Evolutionary conservation across 2,329 filamentous ascomycete species (phyloP), one percentile per base, ranked within the genome.

Genomic region (Talaromyces sp.): DNA sequence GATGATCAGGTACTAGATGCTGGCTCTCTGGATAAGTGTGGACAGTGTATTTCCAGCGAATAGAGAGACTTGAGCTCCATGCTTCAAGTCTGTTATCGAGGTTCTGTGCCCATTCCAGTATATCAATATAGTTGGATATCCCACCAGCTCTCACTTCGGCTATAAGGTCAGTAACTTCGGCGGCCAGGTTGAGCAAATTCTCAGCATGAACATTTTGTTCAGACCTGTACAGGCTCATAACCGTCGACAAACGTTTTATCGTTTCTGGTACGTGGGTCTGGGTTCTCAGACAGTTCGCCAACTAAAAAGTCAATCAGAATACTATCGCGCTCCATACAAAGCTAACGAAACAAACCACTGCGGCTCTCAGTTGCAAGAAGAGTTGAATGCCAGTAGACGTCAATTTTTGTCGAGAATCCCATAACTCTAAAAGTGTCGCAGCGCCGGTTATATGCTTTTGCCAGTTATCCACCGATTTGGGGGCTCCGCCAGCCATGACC

Each of bases 391-490:
- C 53, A 55, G 53, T 38, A 32, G 41, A 13, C 17, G 29, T 55
- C 10, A 10, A 21, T 7, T 35, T 8, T 24, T 24, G 29, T 14
- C 24, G 32, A 19, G 53, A 55, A 24, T 38, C 32, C 53, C 53
- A 55, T 41, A 38, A 11, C 21, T 41, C n/a, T n/a, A 55, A 35
- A 17, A 55, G 19, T n/a, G 31, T 35, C 2, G 53, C 31, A 14
- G 53, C 53, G 24, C 53, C 53, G 21, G 9, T 26, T 21, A 55
- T 55, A 26, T 55, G 53, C 53, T 21, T 55, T 35, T 55, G 53
- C 53, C 53, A 55, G 53, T 55, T 55, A 21, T 55, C 53, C 17
- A 55, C 31, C 13, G 53, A 55, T 17, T 41, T 55, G 21, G 53
- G 53, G 14, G 31, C 29, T 21, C 3, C 31, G 41, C 53, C 31